Conservation (phyloP, 495 filamentous ascomycete species). For the Xylaria grammica region DNA sequence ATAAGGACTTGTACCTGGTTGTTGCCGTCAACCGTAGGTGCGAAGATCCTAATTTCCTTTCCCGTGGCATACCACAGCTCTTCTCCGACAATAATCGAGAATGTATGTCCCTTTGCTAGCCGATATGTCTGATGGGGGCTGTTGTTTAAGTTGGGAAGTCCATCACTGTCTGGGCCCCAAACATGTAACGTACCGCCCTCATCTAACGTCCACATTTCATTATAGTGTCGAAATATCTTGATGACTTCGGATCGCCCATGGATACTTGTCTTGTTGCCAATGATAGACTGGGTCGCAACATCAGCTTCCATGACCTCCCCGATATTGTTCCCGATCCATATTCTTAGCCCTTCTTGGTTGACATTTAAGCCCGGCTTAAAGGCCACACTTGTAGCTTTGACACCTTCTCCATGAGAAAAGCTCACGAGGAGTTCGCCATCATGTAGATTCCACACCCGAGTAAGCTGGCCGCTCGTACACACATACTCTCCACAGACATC, state of each 20-base stretch:
- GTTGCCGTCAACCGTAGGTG: slow-evolving; percentile 68
- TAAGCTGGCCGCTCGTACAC: slow-evolving; percentile 82
- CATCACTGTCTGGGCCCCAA: slow-evolving; percentile 81
- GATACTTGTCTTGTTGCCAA: slow-evolving; percentile 67
- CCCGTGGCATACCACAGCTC: slow-evolving; percentile 88
- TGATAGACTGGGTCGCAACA: slow-evolving; percentile 69
- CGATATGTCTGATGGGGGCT: slow-evolving; percentile 68
- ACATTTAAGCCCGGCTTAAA: slow-evolving; percentile 81
- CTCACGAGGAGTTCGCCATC: slow-evolving; percentile 83
- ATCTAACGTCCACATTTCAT: slow-evolving; percentile 94
- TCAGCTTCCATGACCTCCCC: slow-evolving; percentile 92
- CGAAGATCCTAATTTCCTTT: slow-evolving; percentile 85
- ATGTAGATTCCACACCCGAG: slow-evolving; percentile 82
- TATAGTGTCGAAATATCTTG: slow-evolving; percentile 82
- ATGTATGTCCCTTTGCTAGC: slow-evolving; percentile 80
- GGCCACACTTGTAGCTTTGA: slow-evolving; percentile 76
- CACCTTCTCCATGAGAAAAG: slow-evolving; percentile 76
- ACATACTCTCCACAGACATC: slow-evolving; percentile 87
- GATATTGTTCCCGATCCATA: slow-evolving; percentile 91
- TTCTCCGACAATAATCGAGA: slow-evolving; percentile 80
- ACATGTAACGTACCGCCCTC: slow-evolving; percentile 86
- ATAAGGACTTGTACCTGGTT: slow-evolving; percentile 73
- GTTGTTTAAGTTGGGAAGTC: slow-evolving; percentile 72
- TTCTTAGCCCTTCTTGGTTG: slow-evolving; percentile 75
- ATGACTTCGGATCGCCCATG: slow-evolving; percentile 84